Base-by-base conservation (phyloP, 2,329 filamentous ascomycete species). In the Balansia obtecta region DNA sequence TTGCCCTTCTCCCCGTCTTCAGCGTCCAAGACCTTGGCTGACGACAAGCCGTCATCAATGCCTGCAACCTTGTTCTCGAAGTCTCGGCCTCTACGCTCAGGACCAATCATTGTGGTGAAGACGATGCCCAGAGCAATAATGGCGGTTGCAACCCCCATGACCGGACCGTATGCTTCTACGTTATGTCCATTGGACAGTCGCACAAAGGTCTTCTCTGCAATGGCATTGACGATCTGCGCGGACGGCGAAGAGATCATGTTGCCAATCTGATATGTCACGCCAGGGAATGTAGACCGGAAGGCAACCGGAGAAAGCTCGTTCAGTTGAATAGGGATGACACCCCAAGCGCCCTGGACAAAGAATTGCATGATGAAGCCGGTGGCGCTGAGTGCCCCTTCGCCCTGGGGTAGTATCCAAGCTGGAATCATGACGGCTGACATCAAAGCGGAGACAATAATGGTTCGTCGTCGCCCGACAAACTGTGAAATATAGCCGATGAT, bases 141-240 rank as follows among this genome's bases (percentile, higher is more conserved):
- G 1, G 82, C 85, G 2, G 85, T 89, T 3, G 82, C 85, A 50
- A 88, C 71, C 12, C 77, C 85, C 86, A 88, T 90, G 15, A 78
- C 78, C 0, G 82, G 85, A 0, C 85, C 86, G 57, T 89, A 89
- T 0, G 83, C 83, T 47, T 85, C 77, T 1, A 80, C 84, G 3
- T 61, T 63, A 50, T 79, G 63, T 3, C 85, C 84, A 10, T 71
- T 68, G 6, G 62, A 61, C 40, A 74, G 71, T 0, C 65, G 78
- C 44, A 88, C 70, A 39, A 74, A 74, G 34, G 73, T 73, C 43
- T 69, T 75, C 60, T 89, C 84, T 1, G 85, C 74, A 47, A 89
- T 74, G 12, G 82, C 83, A 53, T 88, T 88, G 61, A 89, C 82
- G 45, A 90, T 89, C 63, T 89, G 85, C 0, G 85, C 81, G 0